These are phyloP conservation scores for Neonectria faginata DNA, from an alignment of 2,329 filamentous ascomycete species.

Conservation along the genomic window DNA sequence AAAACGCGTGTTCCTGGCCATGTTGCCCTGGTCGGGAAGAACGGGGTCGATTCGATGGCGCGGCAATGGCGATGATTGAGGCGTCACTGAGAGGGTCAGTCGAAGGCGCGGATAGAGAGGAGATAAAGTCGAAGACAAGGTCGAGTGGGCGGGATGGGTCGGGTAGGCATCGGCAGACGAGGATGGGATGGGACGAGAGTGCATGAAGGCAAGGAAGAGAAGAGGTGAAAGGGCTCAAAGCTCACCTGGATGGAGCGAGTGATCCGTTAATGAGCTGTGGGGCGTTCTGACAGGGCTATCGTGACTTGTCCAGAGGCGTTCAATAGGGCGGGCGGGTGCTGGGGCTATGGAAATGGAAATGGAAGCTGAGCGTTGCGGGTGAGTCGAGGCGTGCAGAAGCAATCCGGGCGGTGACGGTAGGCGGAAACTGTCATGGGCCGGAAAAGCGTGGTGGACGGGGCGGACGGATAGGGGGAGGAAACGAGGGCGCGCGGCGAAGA, in stretches of 20 bases:
- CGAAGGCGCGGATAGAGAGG: constrained; percentile 34
- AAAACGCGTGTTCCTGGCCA: constrained; percentile 66
- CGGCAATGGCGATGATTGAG: constrained; percentile 18
- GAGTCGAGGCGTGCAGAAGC: constrained; percentile 37
- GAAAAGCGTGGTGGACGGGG: constrained; percentile 20
- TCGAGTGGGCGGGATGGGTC: constrained; percentile 37
- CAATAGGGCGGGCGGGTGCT: constrained; percentile 41
- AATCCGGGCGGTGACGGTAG: constrained; percentile 33
- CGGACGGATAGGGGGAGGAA: constrained; percentile 3
- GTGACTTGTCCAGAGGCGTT: constrained; percentile 42
- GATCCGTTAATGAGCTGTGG: constrained; percentile 44
- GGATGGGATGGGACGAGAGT: constrained; percentile 40
- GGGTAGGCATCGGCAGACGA: constrained; percentile 40
- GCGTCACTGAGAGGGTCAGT: constrained; percentile 31
- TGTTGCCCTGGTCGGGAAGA: constrained; percentile 54
- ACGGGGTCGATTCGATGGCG: constrained; percentile 34
- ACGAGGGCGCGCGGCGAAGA: background rate
- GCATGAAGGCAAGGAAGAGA: constrained; percentile 43
- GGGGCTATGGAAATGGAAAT: constrained; percentile 13
- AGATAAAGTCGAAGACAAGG: constrained; percentile 38
- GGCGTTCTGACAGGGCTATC: constrained; percentile 44
- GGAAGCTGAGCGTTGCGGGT: constrained; percentile 19
- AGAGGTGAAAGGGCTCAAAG: constrained; percentile 35
- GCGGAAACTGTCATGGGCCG: constrained; percentile 35
- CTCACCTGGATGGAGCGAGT: constrained; percentile 44